Conservation (phyloP, 805 yeast species). For the Maudiozyma bulderi region DNA sequence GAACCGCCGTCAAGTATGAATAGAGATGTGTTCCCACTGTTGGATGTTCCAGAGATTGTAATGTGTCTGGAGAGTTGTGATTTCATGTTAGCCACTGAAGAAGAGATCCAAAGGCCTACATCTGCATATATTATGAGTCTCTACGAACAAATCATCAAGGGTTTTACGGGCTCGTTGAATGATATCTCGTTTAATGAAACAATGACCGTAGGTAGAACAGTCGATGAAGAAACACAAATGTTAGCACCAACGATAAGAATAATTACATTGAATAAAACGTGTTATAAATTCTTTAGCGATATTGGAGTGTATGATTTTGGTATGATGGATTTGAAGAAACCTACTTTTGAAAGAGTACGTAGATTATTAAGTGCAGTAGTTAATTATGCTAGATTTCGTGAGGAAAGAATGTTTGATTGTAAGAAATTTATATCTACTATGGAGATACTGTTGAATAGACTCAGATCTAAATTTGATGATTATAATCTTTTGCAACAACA, state of each 20-base stretch:
- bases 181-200: constrained; percentile 12
- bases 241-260: constrained; percentile 32
- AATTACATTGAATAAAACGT: constrained; percentile 48
- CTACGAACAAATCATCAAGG: constrained; percentile 52
- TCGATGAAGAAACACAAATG: constrained; percentile 5
- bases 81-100: constrained; percentile 47
- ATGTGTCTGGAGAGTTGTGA: constrained; percentile 53
- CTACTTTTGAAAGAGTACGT: constrained; percentile 58
- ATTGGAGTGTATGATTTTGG: constrained; percentile 76
- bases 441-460: constrained; percentile 40
- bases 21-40: constrained; percentile 48
- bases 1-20: constrained; percentile 12
- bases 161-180: constrained; percentile 44
- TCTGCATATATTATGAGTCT: constrained; percentile 44
- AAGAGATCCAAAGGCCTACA: constrained; percentile 48
- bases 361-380: constrained; percentile 73
- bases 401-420: constrained; percentile 62
- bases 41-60: constrained; percentile 51
- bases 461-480: constrained; percentile 35
- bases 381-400: constrained; percentile 77
- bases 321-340: constrained; percentile 62
- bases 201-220: background rate
- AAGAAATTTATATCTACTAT: constrained; percentile 50
- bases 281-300: constrained; percentile 52
- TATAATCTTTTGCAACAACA: constrained; percentile 31